Evolutionary conservation across 805 yeast genomes (phyloP).

Genomic region (Cyberlindnera xishuangbannaensis): DNA sequence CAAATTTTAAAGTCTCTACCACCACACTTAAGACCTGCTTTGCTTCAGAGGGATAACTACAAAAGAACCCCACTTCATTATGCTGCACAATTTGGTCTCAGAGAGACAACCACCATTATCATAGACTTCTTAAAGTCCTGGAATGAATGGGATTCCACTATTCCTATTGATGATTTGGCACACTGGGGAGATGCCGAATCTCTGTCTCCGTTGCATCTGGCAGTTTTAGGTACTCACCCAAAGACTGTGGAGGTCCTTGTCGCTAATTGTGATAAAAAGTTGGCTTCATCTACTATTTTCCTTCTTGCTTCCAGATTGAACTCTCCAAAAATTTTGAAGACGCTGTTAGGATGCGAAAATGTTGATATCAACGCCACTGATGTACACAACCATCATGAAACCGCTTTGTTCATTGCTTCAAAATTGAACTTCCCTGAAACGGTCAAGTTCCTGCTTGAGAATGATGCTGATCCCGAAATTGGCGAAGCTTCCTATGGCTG

Average conservation of each 20-base stretch:
- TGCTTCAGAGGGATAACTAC: conserved; percentile 69
- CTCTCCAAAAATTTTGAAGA: conserved; percentile 48
- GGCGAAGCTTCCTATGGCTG: conserved; percentile 80
- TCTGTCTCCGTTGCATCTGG: conserved; percentile 75
- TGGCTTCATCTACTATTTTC: conserved; percentile 52
- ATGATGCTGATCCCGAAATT: conserved; percentile 68
- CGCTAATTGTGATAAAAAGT: conserved; percentile 32
- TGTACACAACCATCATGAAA: conserved; percentile 52
- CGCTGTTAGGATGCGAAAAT: conserved; percentile 49
- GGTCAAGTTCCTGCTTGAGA: conserved; percentile 47
- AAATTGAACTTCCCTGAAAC: conserved; percentile 51
- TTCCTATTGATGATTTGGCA: conserved; percentile 49
- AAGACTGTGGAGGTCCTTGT: conserved; percentile 60
- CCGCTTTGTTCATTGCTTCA: conserved; percentile 78
- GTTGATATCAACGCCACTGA: conserved; percentile 62
- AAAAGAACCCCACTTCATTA: conserved; percentile 85
- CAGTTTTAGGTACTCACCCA: conserved; percentile 81
- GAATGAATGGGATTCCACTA: conserved; percentile 45
- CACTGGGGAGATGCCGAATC: conserved; percentile 71
- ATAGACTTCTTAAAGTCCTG: conserved; percentile 52
- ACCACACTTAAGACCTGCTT: conserved; percentile 43
- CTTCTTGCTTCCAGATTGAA: conserved; percentile 57
- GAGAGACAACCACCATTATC: conserved; percentile 52
- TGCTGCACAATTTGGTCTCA: conserved; percentile 80
- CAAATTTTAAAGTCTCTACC: conserved; percentile 55